A percentile compares a stretch with the other conserved stretches of the same genome.
Conservation (phyloP, 179 eudicot genomes). For the Silene noctiflora region DNA sequence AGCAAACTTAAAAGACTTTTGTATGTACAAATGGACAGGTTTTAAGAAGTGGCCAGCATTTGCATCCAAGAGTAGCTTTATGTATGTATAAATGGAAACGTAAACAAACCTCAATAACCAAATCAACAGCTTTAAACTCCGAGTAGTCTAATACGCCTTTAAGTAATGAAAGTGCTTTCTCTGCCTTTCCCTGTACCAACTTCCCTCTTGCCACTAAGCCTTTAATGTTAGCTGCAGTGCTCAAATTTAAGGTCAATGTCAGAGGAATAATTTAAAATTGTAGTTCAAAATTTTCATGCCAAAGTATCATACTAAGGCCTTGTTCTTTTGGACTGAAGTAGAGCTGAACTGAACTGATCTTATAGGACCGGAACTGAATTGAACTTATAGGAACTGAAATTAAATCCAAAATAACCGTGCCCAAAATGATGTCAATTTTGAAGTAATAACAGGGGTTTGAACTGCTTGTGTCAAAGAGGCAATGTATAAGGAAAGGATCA, state of each 20-base stretch:
- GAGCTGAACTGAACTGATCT: too few relatives aligned
- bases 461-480: background rate
- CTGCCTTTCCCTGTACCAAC: conserved; percentile 63
- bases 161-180: conserved; percentile 59
- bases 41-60: background rate
- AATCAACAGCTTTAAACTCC: conserved; percentile 76
- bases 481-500: background rate
- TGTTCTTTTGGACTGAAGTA: too few relatives aligned
- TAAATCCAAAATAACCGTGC: too few relatives aligned
- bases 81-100: background rate
- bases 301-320: background rate
- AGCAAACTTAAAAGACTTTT: background rate
- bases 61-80: conserved; percentile 5
- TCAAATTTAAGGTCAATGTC: background rate
- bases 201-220: conserved; percentile 62
- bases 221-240: conserved; percentile 62
- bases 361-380: too few relatives aligned
- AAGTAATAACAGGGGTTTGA: background rate
- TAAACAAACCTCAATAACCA: conserved; percentile 83
- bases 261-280: background rate
- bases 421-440: background rate
- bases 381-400: too few relatives aligned
- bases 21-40: too few relatives aligned
- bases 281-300: background rate
- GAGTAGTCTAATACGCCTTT: conserved; percentile 86